A percentile compares a stretch with the other conserved stretches of the same genome.
Evolutionary conservation across 2,329 filamentous ascomycete species (phyloP).

Genomic region (Polychaeton citri): DNA sequence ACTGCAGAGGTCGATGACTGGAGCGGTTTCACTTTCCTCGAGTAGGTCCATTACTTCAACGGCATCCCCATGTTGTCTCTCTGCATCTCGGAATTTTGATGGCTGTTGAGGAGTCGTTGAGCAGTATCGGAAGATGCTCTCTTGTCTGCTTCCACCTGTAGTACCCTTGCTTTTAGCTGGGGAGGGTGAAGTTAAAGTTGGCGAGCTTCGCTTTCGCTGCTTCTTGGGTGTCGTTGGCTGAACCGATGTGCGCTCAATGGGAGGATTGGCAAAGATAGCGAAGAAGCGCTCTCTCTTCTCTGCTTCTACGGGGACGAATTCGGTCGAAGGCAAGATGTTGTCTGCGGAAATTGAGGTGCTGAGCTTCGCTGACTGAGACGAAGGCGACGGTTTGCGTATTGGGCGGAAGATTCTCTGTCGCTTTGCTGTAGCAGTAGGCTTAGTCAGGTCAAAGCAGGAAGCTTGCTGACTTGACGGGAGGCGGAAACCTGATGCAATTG

Average conservation of each 20-base stretch:
- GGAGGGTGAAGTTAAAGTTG: conserved; percentile 14
- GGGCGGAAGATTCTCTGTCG: not conserved
- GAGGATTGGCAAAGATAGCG: not conserved
- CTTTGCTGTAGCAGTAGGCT: not conserved
- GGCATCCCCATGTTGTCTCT: not conserved
- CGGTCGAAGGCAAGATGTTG: not conserved
- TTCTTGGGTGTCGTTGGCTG: conserved; percentile 10
- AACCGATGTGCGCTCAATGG: not conserved
- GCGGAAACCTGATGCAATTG: not conserved
- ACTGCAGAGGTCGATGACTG: no score
- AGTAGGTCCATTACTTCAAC: not conserved
- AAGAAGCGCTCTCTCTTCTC: not conserved
- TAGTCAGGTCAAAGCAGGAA: not conserved
- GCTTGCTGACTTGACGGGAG: not conserved
- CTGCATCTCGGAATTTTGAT: not conserved
- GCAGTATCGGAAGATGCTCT: not conserved
- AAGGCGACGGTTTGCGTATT: not conserved
- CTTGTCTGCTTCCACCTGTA: not conserved
- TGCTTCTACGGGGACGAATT: not conserved
- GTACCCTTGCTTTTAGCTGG: conserved; percentile 13
- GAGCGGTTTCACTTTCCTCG: no score
- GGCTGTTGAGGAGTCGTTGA: not conserved
- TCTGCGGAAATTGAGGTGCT: no score
- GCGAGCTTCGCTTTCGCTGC: conserved; percentile 15
- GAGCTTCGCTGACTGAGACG: not conserved